Evolutionary conservation across 768 basidiomycete genomes (phyloP).

Genomic region (Termitomyces sp.): DNA sequence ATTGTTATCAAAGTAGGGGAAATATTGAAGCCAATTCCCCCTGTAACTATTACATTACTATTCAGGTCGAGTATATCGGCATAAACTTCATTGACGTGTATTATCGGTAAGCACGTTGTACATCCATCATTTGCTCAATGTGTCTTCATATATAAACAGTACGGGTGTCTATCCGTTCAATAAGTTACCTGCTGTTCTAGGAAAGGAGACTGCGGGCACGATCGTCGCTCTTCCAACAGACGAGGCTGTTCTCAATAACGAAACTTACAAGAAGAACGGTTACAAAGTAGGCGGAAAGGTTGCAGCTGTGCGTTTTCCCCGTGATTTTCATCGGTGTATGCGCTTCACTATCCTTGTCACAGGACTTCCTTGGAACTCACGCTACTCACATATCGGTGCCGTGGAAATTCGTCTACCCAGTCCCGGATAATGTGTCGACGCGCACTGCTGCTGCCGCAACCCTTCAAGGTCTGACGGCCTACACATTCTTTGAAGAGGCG

Average conservation of each 20-base stretch:
- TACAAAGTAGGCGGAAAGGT: slow-evolving; percentile 71
- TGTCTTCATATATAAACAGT: slow-evolving; percentile 25
- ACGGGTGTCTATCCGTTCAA: slow-evolving; percentile 59
- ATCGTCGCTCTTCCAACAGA: slow-evolving; percentile 74
- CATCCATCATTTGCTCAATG: not conserved
- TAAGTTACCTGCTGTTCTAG: slow-evolving; percentile 61
- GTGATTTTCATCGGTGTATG: not conserved
- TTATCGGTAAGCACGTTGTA: slow-evolving; percentile 42
- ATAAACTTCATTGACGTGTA: slow-evolving; percentile 91
- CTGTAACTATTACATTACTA: not conserved
- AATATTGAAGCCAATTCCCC: not conserved
- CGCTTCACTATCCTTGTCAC: not conserved
- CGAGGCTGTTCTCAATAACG: slow-evolving; percentile 47
- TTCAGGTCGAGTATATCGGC: slow-evolving; percentile 65
- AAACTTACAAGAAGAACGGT: slow-evolving; percentile 56
- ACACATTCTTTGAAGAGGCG: slow-evolving; percentile 77
- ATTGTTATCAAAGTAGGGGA: slow-evolving; percentile 40
- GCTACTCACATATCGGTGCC: slow-evolving; percentile 70
- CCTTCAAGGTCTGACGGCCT: slow-evolving; percentile 74
- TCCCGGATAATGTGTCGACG: slow-evolving; percentile 59
- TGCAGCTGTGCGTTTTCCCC: slow-evolving; percentile 47
- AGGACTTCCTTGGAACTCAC: slow-evolving; percentile 49
- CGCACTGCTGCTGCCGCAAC: slow-evolving; percentile 60
- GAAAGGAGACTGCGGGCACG: slow-evolving; percentile 74
- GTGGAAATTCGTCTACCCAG: slow-evolving; percentile 54